Conservation (phyloP, 2,329 filamentous ascomycete genomes). For the Helotiales sp. region DNA sequence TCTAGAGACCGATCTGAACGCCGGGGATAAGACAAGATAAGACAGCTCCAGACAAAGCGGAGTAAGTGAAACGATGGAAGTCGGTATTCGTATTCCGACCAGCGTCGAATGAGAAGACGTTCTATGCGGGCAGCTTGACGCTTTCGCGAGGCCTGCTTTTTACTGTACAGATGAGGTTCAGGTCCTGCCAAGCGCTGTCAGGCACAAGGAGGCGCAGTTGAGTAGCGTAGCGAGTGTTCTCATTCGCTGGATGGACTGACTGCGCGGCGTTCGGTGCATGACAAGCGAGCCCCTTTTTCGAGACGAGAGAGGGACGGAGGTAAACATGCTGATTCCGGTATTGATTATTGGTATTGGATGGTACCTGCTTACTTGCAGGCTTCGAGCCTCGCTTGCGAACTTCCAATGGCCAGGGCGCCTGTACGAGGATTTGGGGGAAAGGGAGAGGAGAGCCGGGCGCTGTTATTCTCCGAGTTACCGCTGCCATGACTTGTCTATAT, state of each 20-base stretch:
- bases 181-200: constrained; percentile 6
- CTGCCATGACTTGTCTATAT: neutral
- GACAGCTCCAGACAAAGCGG: neutral
- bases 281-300: constrained; percentile 5
- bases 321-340: neutral
- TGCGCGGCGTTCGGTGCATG: neutral
- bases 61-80: neutral
- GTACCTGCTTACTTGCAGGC: neutral
- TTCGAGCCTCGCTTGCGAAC: neutral
- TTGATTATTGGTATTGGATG: neutral
- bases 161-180: neutral
- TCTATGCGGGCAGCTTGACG: neutral
- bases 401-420: neutral
- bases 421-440: neutral
- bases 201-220: neutral
- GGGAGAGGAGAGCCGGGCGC: neutral
- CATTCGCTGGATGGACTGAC: neutral
- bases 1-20: neutral
- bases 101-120: constrained; percentile 15
- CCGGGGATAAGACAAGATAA: constrained; percentile 4
- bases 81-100: constrained; percentile 3
- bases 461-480: neutral
- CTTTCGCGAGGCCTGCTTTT: too few relatives aligned
- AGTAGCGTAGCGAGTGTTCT: neutral
- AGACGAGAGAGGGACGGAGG: neutral